phyloP scores from a whole-genome alignment of 2,329 filamentous ascomycete species.

The Fusarium sp. region DNA sequence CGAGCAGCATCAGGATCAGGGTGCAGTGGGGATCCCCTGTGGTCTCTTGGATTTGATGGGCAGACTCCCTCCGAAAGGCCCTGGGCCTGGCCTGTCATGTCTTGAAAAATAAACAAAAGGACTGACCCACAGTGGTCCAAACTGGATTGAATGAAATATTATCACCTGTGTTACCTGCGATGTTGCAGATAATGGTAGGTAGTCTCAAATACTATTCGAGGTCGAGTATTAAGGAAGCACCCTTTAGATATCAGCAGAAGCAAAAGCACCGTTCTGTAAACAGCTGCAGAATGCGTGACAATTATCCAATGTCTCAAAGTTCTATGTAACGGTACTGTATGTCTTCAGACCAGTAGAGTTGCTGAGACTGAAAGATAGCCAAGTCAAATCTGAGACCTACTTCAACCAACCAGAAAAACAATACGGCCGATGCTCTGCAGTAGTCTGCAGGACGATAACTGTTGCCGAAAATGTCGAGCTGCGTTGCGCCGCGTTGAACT shows the following conservation, averaged over 20 bases:
- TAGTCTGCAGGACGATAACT: slow-evolving; percentile 39
- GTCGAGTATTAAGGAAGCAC: slow-evolving; percentile 14
- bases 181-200: slow-evolving; percentile 16
- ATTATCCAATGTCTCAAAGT: slow-evolving; percentile 15
- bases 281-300: slow-evolving; percentile 27
- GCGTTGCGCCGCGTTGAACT: slow-evolving; percentile 45
- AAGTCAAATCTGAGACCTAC: slow-evolving; percentile 29
- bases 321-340: slow-evolving; percentile 11
- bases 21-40: slow-evolving; percentile 39
- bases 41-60: slow-evolving; percentile 20
- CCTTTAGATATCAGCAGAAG: slow-evolving; percentile 12
- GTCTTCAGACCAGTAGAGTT: slow-evolving; percentile 2
- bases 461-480: slow-evolving; percentile 48
- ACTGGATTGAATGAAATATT: slow-evolving; percentile 29
- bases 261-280: slow-evolving; percentile 15
- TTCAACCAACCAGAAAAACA: slow-evolving; percentile 26
- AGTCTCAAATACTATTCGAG: slow-evolving; percentile 13
- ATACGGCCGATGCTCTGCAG: slow-evolving; percentile 38
- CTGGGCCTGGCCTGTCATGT: slow-evolving; percentile 9
- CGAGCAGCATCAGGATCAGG: slow-evolving; percentile 36
- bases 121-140: slow-evolving; percentile 37
- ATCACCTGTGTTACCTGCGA: slow-evolving; percentile 15
- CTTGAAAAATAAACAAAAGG: slow-evolving; percentile 40
- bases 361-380: slow-evolving; percentile 21
- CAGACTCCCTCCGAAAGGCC: slow-evolving; percentile 36